Conservation (phyloP, 2,329 filamentous ascomycete species). For the Botrytis tulipae region DNA sequence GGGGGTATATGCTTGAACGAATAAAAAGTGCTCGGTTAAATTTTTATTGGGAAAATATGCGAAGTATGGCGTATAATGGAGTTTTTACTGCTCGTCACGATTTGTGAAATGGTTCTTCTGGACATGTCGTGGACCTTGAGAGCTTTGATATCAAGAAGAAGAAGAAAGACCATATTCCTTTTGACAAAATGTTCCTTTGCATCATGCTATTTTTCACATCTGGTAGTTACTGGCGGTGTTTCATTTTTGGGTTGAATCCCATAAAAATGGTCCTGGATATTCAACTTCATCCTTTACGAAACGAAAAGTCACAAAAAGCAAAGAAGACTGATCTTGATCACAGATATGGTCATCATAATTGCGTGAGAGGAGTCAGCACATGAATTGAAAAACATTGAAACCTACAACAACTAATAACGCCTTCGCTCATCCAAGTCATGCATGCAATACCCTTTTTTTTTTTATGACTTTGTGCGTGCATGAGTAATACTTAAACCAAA, state of each 20-base stretch:
- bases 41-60: not conserved
- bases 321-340: not conserved
- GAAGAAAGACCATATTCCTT: not conserved
- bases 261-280: not conserved
- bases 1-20: not conserved
- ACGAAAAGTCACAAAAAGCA: not conserved
- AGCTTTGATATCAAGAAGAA: not conserved
- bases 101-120: conserved; percentile 1
- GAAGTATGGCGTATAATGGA: conserved; percentile 12
- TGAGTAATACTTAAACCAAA: not conserved
- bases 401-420: not conserved
- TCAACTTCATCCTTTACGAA: not conserved
- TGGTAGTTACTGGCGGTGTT: not conserved
- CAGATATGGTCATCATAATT: not conserved
- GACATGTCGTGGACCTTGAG: conserved; percentile 1
- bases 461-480: not conserved
- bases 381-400: not conserved
- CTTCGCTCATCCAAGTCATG: not conserved
- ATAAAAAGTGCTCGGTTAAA: not conserved
- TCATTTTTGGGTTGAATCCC: not conserved
- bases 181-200: not conserved
- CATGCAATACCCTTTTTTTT: not conserved
- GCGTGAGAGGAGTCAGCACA: not conserved
- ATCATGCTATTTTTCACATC: not conserved
- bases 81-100: conserved; percentile 1